Percentiles rank a stretch among this genome's conserved stretches.
phyloP scores from a whole-genome alignment of 208 protist species.

The Blechomonas ayalai region DNA sequence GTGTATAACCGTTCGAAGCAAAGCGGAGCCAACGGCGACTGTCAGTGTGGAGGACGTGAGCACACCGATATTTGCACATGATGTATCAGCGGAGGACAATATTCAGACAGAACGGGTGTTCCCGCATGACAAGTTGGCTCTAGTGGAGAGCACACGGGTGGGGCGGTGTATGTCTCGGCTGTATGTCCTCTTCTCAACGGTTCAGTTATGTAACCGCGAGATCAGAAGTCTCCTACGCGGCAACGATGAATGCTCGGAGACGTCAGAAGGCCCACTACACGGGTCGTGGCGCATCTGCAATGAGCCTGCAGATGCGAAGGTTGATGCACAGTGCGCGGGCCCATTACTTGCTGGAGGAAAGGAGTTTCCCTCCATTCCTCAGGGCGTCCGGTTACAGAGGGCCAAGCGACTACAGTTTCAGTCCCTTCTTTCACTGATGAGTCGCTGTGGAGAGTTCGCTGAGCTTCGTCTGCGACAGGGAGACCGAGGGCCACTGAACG shows the following conservation, averaged over 20 bases:
- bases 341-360: no score
- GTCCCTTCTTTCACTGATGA: conserved; percentile 44
- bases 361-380: no score
- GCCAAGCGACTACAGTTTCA: no score
- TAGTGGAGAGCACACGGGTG: conserved; percentile 27
- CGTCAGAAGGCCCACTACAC: neutral
- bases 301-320: no score
- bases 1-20: conserved; percentile 22
- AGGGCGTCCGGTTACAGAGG: no score
- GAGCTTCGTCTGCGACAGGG: conserved; percentile 76
- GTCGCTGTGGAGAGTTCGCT: conserved; percentile 54
- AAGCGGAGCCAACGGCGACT: neutral
- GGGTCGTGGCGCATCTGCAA: no score
- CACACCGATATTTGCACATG: neutral
- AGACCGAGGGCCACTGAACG: conserved; percentile 71
- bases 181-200: conserved; percentile 79
- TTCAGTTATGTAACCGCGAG: conserved; percentile 47
- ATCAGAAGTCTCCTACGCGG: neutral
- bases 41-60: neutral
- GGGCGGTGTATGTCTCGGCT: conserved; percentile 68
- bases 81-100: no score
- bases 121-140: no score
- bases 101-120: neutral
- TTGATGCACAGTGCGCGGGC: no score
- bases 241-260: neutral